phyloP scores from a whole-genome alignment of 495 filamentous ascomycete genomes.

The Annulohypoxylon bovei region DNA sequence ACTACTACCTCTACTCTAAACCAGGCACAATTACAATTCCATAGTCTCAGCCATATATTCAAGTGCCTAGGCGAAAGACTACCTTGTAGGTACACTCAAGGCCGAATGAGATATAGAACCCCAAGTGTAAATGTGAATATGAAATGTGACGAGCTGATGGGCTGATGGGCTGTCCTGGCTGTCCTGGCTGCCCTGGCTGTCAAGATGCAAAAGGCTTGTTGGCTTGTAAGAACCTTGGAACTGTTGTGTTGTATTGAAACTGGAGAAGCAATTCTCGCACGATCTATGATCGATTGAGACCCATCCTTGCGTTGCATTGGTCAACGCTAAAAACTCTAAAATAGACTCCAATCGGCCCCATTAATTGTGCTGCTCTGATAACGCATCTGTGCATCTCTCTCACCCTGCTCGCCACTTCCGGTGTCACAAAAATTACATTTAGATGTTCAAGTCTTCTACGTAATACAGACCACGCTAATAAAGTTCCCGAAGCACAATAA shows the following conservation, averaged over 20 bases:
- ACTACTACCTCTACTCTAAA: background rate
- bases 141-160: slow-evolving; percentile 9
- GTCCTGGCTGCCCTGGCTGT: background rate
- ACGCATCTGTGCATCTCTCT: too few species aligned
- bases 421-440: background rate
- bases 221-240: background rate
- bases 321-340: slow-evolving; percentile 17
- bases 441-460: background rate
- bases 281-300: slow-evolving; percentile 25
- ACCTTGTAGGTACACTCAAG: background rate
- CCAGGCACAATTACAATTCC: background rate
- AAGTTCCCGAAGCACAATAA: background rate
- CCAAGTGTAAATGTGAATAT: background rate
- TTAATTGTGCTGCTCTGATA: too few species aligned
- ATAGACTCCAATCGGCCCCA: background rate
- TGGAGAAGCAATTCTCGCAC: slow-evolving; percentile 29
- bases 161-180: background rate
- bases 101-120: background rate
- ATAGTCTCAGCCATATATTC: background rate
- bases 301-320: slow-evolving; percentile 7
- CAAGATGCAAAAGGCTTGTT: background rate
- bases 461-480: background rate
- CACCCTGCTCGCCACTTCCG: too few species aligned
- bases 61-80: background rate
- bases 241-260: slow-evolving; percentile 20